These are phyloP conservation scores for Wickerhamomyces rabaulensis DNA, from an alignment of 805 yeast species.

Conservation along the genomic window DNA sequence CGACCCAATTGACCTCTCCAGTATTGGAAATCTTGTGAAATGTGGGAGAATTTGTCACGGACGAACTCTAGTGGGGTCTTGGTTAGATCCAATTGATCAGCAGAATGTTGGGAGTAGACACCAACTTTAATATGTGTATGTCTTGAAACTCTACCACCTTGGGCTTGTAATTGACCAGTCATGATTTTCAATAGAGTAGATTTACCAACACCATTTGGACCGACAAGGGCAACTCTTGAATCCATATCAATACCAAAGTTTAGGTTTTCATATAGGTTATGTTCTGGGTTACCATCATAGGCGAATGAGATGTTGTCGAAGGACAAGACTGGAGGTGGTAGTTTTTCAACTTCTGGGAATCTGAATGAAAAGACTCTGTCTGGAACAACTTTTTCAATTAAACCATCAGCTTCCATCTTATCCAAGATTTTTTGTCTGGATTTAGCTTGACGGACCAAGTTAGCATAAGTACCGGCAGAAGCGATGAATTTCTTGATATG, in stretches of 20 bases:
- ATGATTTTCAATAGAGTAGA: slow-evolving; percentile 91
- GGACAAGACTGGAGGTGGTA: slow-evolving; percentile 97
- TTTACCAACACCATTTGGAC: slow-evolving; percentile 99
- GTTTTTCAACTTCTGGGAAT: slow-evolving; percentile 92
- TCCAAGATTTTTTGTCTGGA: slow-evolving; percentile 98
- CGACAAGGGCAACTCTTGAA: slow-evolving; percentile 95
- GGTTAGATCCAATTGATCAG: slow-evolving; percentile 94
- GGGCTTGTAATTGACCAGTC: slow-evolving; percentile 91
- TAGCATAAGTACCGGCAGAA: slow-evolving; percentile 99
- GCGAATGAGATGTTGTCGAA: slow-evolving; percentile 94
- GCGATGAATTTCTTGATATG: slow-evolving; percentile 99
- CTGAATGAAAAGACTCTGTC: slow-evolving; percentile 93
- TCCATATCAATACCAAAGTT: slow-evolving; percentile 99
- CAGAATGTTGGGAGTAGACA: slow-evolving; percentile 98
- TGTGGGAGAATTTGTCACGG: slow-evolving; percentile 82
- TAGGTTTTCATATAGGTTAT: slow-evolving; percentile 83
- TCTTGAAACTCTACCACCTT: slow-evolving; percentile 91
- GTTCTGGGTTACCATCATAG: slow-evolving; percentile 76
- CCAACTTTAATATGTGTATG: slow-evolving; percentile 98
- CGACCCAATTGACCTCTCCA: slow-evolving; percentile 98
- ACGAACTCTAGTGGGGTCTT: slow-evolving; percentile 95
- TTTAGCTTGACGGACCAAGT: slow-evolving; percentile 96
- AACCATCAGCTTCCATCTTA: slow-evolving; percentile 99
- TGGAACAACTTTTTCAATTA: slow-evolving; percentile 84
- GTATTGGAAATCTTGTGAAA: slow-evolving; percentile 98